A percentile compares a stretch with the other conserved stretches of the same genome.
phyloP scores from a whole-genome alignment of 163 green algal genomes.

The Scenedesmus sp. region DNA sequence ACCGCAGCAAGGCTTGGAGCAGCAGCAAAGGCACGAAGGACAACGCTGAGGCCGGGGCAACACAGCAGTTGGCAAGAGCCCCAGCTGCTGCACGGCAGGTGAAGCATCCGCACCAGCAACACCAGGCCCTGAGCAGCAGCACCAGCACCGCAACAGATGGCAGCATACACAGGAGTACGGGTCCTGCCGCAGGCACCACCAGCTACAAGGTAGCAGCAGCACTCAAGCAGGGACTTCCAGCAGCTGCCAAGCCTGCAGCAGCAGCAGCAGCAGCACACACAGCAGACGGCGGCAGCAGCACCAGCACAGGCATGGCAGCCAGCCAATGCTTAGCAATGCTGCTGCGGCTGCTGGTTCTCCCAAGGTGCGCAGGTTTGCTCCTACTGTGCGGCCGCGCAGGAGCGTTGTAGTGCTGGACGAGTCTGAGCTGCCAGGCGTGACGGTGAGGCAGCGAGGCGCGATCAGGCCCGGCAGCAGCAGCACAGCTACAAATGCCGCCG shows the following conservation, averaged over 20 bases:
- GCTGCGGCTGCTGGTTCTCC: background rate
- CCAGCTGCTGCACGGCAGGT: background rate
- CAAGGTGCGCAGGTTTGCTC: constrained; percentile 15
- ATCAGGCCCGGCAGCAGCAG: background rate
- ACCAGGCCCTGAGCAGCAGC: background rate
- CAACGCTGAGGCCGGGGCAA: background rate
- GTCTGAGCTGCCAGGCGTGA: constrained; percentile 7
- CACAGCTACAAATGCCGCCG: background rate
- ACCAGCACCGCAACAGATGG: background rate
- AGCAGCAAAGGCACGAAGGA: background rate
- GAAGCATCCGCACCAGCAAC: background rate
- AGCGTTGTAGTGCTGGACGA: constrained; percentile 45
- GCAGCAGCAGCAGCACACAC: background rate
- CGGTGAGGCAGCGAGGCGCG: constrained; percentile 21
- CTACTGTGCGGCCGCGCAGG: constrained; percentile 18
- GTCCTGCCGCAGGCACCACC: background rate
- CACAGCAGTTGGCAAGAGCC: background rate
- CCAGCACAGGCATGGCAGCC: background rate
- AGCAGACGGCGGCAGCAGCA: constrained; percentile 9
- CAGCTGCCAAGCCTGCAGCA: background rate
- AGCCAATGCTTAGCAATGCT: background rate
- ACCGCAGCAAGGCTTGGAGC: background rate
- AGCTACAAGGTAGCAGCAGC: constrained; percentile 1
- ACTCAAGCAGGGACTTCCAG: background rate
- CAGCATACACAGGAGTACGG: background rate